Percentiles rank a stretch among this genome's conserved stretches.
These are phyloP conservation scores for Craspedostauros australis DNA, from an alignment of 108 stramenopile species.

Conservation along the genomic window DNA sequence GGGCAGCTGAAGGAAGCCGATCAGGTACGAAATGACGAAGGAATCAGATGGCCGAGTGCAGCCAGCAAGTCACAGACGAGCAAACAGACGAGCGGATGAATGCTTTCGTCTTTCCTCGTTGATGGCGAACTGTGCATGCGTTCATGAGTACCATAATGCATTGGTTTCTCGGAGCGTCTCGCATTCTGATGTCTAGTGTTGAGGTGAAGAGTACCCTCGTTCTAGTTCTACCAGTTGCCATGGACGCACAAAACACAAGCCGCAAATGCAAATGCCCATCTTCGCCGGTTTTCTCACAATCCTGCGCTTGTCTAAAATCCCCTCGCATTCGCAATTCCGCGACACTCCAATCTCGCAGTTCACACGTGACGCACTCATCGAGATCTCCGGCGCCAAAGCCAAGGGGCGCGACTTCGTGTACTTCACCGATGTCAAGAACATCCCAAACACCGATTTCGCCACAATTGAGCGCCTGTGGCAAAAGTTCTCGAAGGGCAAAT, in stretches of 20 bases:
- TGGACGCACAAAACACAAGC: not conserved
- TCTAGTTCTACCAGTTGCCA: no score
- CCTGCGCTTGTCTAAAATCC: slow-evolving; percentile 10
- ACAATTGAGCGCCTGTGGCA: slow-evolving; percentile 95
- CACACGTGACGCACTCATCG: slow-evolving; percentile 92
- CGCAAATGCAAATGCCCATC: not conserved
- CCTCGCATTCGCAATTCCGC: not conserved
- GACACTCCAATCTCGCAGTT: slow-evolving; percentile 43
- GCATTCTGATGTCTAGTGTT: not conserved
- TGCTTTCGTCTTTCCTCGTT: not conserved
- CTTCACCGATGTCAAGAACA: slow-evolving; percentile 93
- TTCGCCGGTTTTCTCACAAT: slow-evolving; percentile 9
- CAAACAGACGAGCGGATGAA: not conserved
- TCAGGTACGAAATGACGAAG: slow-evolving; percentile 73
- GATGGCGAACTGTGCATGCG: not conserved
- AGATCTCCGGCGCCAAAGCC: slow-evolving; percentile 79
- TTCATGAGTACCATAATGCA: no score
- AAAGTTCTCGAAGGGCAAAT: slow-evolving; percentile 90
- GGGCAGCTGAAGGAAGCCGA: slow-evolving; percentile 85
- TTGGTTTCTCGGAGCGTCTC: not conserved
- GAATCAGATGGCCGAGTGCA: no score
- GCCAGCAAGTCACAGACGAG: not conserved
- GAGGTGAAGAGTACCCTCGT: no score
- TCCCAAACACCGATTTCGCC: slow-evolving; percentile 85
- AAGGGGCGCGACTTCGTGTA: slow-evolving; percentile 93